Percentiles rank a stretch among this genome's conserved stretches.
Conservation (phyloP, 1,139 yeast genomes). For the Taphrina wiesneri region DNA sequence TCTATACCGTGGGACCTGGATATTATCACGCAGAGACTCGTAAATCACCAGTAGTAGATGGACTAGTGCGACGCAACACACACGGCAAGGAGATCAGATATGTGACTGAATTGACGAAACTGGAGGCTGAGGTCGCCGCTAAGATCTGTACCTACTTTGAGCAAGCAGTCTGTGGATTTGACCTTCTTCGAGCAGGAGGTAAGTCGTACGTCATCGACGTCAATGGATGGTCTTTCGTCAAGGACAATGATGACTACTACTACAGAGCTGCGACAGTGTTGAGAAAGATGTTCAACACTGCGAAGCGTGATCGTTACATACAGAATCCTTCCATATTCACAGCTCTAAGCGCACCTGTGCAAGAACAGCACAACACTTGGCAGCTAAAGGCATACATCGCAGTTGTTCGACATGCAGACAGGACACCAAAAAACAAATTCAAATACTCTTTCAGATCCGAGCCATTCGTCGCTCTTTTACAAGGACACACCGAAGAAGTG, state of each 20-base stretch:
- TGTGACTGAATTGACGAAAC: constrained; percentile 72
- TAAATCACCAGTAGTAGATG: constrained; percentile 98
- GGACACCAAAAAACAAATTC: constrained; percentile 98
- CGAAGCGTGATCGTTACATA: constrained; percentile 55
- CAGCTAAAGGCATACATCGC: constrained; percentile 89
- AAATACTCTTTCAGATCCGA: constrained; percentile 91
- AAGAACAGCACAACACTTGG: constrained; percentile 87
- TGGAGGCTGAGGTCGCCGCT: constrained; percentile 77
- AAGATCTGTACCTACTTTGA: constrained; percentile 73
- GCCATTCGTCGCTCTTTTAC: constrained; percentile 77
- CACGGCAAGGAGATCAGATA: constrained; percentile 96
- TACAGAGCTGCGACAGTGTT: constrained; percentile 79
- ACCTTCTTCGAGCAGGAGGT: constrained; percentile 83
- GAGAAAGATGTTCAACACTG: constrained; percentile 67
- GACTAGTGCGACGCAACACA: constrained; percentile 93
- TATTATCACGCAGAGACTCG: constrained; percentile 98
- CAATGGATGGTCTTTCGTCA: constrained; percentile 96
- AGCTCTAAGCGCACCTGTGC: constrained; percentile 38
- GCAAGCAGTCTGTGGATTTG: constrained; percentile 98
- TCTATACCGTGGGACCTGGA: constrained; percentile 88
- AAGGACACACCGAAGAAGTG: constrained; percentile 95
- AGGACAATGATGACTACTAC: constrained; percentile 84
- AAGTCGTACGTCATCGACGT: constrained; percentile 93
- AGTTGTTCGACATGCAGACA: constrained; percentile 94
- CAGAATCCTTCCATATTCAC: constrained; percentile 38